Base-by-base conservation (phyloP, 257 asterid genomes). In the Solanum piurae region DNA sequence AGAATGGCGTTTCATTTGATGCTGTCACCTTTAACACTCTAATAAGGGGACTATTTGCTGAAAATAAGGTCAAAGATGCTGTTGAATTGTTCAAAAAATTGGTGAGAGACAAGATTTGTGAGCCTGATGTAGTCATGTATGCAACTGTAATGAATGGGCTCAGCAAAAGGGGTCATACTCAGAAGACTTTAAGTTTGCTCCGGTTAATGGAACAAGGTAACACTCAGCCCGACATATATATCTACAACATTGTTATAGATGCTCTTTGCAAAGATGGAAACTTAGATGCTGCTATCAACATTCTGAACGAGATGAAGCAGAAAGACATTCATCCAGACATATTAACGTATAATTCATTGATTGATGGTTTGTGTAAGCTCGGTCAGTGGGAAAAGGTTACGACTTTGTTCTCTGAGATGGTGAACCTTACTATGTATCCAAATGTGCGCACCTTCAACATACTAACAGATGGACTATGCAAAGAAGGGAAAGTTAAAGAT, bases 71-170 rank as follows among this genome's bases (percentile, higher is more conserved):
- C 6, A 85, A 0, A 85, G 88, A 40, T 52, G 37, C 52, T 0
- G 86, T 88, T 33, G 86, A 88, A 16, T 86, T 89, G 89, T 88
- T 91, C 58, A 86, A 40, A 33, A 92, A 80, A 86, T 72, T 91
- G 25, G 87, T 84, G 12, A 55, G 31, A 13, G 90, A 91, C 62
- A 58, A 87, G 3, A 21, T 87, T 1, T 88, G 93, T 52, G 89
- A 83, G 86, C 90, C 93, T 0, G 2, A 87, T 16, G 68, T 5
- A 7, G 33, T 91, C 42, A 21, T 73, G 14, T 90, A 58, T 34
- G 85, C 18, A 44, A 68, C 79, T 6, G 79, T 88, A 2, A 58
- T 89, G 6, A 73, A 89, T 31, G 93, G 91, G 13, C 87, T 92
- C 5, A 87, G 92, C 72, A 92, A 90, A 86, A 84, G 42, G 12